phyloP scores from a whole-genome alignment of 2,329 filamentous ascomycete genomes.

The Pseudopyricularia javanii region DNA sequence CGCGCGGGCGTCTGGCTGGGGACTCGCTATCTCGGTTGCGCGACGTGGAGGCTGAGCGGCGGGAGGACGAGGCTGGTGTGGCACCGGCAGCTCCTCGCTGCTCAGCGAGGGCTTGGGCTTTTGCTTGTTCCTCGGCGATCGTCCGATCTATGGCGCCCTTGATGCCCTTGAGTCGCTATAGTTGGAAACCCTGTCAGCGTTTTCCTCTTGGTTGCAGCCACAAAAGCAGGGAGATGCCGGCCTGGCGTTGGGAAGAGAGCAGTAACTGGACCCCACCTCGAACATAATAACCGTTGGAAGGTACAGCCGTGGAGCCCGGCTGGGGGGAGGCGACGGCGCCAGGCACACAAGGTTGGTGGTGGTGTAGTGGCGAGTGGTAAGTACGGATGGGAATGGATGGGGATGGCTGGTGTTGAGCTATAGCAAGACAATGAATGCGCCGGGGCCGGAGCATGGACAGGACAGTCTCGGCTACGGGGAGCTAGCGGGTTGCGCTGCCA shows the following conservation, averaged over 20 bases:
- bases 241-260: neutral
- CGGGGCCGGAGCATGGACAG: too few species aligned
- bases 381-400: neutral
- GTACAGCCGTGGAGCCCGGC: neutral
- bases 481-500: too few species aligned
- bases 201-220: neutral
- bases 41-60: constrained; percentile 31
- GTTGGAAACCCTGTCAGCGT: neutral
- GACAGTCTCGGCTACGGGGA: too few species aligned
- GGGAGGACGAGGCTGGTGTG: constrained; percentile 24
- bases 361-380: neutral
- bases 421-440: too few species aligned
- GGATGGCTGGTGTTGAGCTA: neutral
- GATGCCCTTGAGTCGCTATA: constrained; percentile 44
- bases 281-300: neutral
- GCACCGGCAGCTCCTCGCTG: constrained; percentile 26
- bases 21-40: constrained; percentile 19
- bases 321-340: neutral
- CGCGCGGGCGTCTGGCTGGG: constrained; percentile 20
- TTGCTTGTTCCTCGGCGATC: constrained; percentile 85
- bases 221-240: neutral
- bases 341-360: neutral
- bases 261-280: neutral
- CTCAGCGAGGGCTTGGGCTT: constrained; percentile 44
- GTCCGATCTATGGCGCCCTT: constrained; percentile 76